Percentiles rank a stretch among this genome's conserved stretches.
phyloP scores from a whole-genome alignment of 1,139 yeast genomes.

The Casaregolazyma lundiana region DNA sequence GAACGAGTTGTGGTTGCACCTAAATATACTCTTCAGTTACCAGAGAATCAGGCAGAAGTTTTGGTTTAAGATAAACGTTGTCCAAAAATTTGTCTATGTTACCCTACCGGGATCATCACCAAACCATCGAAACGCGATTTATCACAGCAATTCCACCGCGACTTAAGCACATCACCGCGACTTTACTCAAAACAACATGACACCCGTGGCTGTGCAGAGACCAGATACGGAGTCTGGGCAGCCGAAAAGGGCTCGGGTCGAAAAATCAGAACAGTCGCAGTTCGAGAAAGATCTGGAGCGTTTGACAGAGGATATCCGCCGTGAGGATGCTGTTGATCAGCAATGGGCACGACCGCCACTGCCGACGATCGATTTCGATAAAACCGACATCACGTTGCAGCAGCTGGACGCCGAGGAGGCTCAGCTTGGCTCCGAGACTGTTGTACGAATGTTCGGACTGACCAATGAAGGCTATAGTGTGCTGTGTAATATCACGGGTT shows the following conservation, averaged over 20 bases:
- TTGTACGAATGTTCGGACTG: constrained; percentile 87
- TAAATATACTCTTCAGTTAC: background rate
- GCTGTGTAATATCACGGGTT: constrained; percentile 83
- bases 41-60: background rate
- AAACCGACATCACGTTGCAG: constrained; percentile 63
- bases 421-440: constrained; percentile 42
- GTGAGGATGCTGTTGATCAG: constrained; percentile 39
- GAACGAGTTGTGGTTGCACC: too few relatives aligned
- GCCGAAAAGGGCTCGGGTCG: constrained; percentile 12
- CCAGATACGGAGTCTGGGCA: background rate
- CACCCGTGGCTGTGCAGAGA: constrained; percentile 15
- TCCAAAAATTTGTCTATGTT: background rate
- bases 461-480: constrained; percentile 84
- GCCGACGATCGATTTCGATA: constrained; percentile 41
- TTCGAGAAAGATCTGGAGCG: constrained; percentile 48
- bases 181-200: constrained; percentile 11
- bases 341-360: constrained; percentile 62
- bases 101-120: background rate
- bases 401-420: constrained; percentile 95
- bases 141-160: background rate
- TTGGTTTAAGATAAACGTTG: background rate
- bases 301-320: constrained; percentile 37
- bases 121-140: background rate
- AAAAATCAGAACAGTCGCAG: constrained; percentile 23
- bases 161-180: background rate